Conservation (phyloP, 148 eudicot species). For the Rheum nobile region DNA sequence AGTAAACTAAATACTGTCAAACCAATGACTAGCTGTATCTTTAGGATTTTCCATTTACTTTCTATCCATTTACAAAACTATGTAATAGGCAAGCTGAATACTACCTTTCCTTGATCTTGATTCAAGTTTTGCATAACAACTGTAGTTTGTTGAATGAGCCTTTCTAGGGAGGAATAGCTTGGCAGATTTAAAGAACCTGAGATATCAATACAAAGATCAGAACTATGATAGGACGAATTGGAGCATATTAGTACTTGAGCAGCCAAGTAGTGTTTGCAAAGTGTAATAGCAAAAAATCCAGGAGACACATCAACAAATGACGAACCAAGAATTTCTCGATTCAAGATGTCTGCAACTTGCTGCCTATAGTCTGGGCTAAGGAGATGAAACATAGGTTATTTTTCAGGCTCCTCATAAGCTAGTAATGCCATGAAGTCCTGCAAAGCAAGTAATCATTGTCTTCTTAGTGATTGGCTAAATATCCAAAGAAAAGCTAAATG, state of each 20-base stretch:
- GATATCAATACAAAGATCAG: neutral
- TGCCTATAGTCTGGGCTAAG: conserved; percentile 56
- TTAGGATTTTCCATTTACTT: no score
- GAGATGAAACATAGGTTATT: conserved; percentile 80
- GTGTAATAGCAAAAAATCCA: neutral
- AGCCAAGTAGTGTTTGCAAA: neutral
- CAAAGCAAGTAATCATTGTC: conserved; percentile 1
- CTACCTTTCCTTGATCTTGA: conserved; percentile 74
- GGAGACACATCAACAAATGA: conserved; percentile 2
- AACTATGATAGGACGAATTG: neutral
- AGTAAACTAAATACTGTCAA: no score
- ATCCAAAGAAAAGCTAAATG: neutral
- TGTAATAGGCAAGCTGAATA: neutral
- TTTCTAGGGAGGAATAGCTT: conserved; percentile 65
- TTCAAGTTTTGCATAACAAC: conserved; percentile 63
- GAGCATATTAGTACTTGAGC: neutral
- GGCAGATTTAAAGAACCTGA: conserved; percentile 57
- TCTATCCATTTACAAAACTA: no score
- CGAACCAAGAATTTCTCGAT: conserved; percentile 73
- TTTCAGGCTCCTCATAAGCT: conserved; percentile 92
- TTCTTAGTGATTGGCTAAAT: neutral
- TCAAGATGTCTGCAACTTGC: conserved; percentile 62
- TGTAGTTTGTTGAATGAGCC: conserved; percentile 68
- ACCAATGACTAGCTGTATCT: no score
- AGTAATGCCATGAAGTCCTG: conserved; percentile 84